Evolutionary conservation across 495 filamentous ascomycete species (phyloP).

Genomic region (Trichoderma orchidacearum): DNA sequence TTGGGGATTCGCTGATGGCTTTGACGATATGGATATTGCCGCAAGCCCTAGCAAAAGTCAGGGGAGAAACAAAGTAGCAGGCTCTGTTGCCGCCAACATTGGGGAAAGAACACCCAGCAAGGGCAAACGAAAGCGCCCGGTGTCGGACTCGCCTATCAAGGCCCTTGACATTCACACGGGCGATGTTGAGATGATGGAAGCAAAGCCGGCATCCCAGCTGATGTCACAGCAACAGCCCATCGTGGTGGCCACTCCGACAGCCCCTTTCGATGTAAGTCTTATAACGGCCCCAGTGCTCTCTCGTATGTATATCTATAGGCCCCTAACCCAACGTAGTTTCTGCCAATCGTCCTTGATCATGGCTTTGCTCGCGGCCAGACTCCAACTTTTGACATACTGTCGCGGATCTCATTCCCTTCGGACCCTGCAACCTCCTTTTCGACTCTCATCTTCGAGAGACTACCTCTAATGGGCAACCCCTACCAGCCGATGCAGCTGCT

Average conservation of each 20-base stretch:
- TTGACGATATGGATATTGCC: slow-evolving; percentile 37
- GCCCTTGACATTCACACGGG: slow-evolving; percentile 31
- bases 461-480: slow-evolving; percentile 21
- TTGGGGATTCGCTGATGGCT: slow-evolving; percentile 34
- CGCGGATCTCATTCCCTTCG: slow-evolving; percentile 25
- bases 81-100: slow-evolving; percentile 19
- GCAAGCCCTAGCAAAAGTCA: slow-evolving; percentile 26
- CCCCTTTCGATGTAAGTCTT: slow-evolving; percentile 21
- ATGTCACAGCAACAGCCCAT: slow-evolving; percentile 1
- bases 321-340: too few species aligned
- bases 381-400: slow-evolving; percentile 27
- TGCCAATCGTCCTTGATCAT: slow-evolving; percentile 29
- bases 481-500: slow-evolving; percentile 22
- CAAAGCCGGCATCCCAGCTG: slow-evolving; percentile 3
- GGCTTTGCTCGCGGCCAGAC: slow-evolving; percentile 17
- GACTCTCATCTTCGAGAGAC: slow-evolving; percentile 27
- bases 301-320: too few species aligned
- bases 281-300: too few species aligned
- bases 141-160: slow-evolving; percentile 33
- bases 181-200: slow-evolving; percentile 16
- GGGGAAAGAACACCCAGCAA: slow-evolving; percentile 33
- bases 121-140: slow-evolving; percentile 36
- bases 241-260: slow-evolving; percentile 5
- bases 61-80: slow-evolving; percentile 17
- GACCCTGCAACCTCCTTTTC: slow-evolving; percentile 23